Conservation (phyloP, 2,329 filamentous ascomycete genomes). For the Cyphellophora attinorum region DNA sequence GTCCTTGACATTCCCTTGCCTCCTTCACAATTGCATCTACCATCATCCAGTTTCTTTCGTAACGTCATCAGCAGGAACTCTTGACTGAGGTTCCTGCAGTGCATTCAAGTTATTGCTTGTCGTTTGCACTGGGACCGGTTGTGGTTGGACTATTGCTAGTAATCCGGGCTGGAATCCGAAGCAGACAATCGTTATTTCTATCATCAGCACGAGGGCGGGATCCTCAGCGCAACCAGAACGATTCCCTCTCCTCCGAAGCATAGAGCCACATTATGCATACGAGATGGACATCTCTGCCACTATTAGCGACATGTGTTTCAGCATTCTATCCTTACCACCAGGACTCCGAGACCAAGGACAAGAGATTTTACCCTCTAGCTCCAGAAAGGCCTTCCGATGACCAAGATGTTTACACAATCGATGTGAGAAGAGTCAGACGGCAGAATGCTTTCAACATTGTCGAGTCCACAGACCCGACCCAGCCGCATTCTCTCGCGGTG, state of each 20-base stretch:
- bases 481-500: conserved; percentile 39
- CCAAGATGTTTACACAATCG: conserved; percentile 22
- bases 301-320: conserved; percentile 16
- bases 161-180: background rate
- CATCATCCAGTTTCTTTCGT: no score
- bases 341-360: conserved; percentile 16
- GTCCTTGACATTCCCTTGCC: no score
- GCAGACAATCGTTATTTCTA: background rate
- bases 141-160: background rate
- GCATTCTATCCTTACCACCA: conserved; percentile 37
- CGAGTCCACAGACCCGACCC: conserved; percentile 27
- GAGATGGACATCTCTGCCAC: conserved; percentile 15
- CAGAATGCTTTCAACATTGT: conserved; percentile 40
- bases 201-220: conserved; percentile 14
- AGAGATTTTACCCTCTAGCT: conserved; percentile 25
- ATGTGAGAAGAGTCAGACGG: conserved; percentile 32
- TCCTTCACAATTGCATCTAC: no score
- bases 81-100: conserved; percentile 17
- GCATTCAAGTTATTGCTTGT: conserved; percentile 1
- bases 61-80: no score
- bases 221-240: conserved; percentile 7
- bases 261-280: conserved; percentile 19
- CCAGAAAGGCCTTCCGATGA: conserved; percentile 13
- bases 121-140: background rate
- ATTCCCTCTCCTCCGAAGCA: no score